phyloP scores from a whole-genome alignment of 495 filamentous ascomycete genomes.

The Tuber indicum region DNA sequence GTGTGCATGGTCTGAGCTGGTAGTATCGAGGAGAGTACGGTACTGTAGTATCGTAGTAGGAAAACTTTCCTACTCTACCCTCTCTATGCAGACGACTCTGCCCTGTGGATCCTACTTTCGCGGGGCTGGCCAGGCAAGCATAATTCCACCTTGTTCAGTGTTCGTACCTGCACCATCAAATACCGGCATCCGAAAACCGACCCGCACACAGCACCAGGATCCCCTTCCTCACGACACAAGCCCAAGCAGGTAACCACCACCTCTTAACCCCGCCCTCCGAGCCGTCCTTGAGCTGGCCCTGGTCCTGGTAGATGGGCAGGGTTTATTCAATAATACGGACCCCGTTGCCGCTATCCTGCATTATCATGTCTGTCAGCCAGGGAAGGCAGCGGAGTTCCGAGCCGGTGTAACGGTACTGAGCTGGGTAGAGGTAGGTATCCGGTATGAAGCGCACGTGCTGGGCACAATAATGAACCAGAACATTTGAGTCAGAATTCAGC shows the following conservation, averaged over 20 bases:
- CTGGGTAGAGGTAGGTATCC: neutral
- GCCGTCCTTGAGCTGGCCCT: neutral
- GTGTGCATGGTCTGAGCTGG: neutral
- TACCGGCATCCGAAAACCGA: neutral
- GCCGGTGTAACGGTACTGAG: neutral
- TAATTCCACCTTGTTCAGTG: neutral
- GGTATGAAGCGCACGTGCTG: neutral
- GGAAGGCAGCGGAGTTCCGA: neutral
- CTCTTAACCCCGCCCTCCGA: neutral
- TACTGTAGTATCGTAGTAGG: neutral
- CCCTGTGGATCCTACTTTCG: neutral
- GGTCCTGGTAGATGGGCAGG: neutral
- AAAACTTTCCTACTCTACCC: neutral
- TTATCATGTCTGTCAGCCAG: neutral
- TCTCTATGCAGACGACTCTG: neutral
- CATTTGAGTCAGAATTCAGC: neutral
- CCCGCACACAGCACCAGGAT: neutral
- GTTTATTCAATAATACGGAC: neutral
- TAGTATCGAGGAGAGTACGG: neutral
- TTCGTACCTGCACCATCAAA: neutral
- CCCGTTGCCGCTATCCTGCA: constrained; percentile 5
- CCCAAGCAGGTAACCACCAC: neutral
- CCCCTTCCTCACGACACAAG: neutral
- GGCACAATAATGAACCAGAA: too few species aligned
- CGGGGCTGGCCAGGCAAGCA: neutral